Conservation (phyloP, 2,329 filamentous ascomycete species). For the Esteya vermicola region DNA sequence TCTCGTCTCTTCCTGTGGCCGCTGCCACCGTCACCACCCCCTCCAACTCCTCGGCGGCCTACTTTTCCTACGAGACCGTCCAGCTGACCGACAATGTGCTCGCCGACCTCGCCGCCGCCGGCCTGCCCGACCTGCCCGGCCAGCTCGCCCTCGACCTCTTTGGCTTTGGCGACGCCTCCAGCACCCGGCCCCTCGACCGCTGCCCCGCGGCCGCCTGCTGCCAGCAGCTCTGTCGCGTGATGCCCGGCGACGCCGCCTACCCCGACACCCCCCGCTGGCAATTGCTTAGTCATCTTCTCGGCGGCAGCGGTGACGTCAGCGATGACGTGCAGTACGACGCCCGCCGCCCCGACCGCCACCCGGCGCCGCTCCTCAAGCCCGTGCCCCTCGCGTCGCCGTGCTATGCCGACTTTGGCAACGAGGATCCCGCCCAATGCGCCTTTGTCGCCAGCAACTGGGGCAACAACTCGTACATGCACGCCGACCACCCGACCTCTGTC, state of each 20-base stretch:
- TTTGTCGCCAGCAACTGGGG: constrained; percentile 21
- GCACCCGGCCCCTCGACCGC: not conserved
- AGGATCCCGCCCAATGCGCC: constrained; percentile 25
- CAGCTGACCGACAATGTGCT: constrained; percentile 11
- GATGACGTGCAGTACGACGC: too few relatives aligned
- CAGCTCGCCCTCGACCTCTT: constrained; percentile 5
- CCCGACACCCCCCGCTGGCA: constrained; percentile 31
- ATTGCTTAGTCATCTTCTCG: constrained; percentile 34
- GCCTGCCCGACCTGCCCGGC: constrained; percentile 8
- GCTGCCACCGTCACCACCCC: constrained; percentile 4
- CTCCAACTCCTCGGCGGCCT: constrained; percentile 2
- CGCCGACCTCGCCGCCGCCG: constrained; percentile 8
- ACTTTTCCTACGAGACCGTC: constrained; percentile 11
- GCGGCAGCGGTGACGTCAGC: too few relatives aligned
- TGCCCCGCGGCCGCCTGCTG: constrained; percentile 7
- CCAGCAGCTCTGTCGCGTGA: too few relatives aligned
- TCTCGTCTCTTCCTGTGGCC: constrained; percentile 8
- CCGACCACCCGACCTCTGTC: constrained; percentile 22
- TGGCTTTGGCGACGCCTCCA: constrained; percentile 2
- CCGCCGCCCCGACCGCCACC: too few relatives aligned
- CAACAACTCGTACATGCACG: constrained; percentile 17
- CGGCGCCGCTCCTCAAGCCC: constrained; percentile 35
- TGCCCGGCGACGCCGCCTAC: constrained; percentile 39
- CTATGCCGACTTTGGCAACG: constrained; percentile 29
- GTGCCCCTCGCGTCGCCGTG: constrained; percentile 37